These are phyloP conservation scores for Ceratobasidium sp. DNA, from an alignment of 1,284 basidiomycete species.

Conservation along the genomic window DNA sequence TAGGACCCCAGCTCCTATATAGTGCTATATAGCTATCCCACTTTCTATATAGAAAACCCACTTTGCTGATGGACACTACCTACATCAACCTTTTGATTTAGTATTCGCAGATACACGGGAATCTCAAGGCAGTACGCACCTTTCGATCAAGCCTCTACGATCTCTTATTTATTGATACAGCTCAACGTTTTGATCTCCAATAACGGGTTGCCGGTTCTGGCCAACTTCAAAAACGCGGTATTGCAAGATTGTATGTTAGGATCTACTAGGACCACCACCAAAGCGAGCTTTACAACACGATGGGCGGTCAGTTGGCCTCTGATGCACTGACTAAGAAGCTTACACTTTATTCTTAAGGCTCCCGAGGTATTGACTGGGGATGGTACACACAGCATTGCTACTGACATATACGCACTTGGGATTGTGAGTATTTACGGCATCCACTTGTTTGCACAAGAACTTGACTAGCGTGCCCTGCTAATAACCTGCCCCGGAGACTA, in stretches of 20 bases:
- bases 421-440: constrained; percentile 1
- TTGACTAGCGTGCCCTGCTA: too few relatives aligned
- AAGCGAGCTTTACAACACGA: not conserved
- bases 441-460: too few relatives aligned
- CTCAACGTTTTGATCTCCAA: not conserved
- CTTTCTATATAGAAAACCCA: too few relatives aligned
- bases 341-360: not conserved
- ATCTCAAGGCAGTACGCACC: too few relatives aligned
- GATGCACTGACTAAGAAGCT: not conserved
- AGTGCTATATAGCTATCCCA: too few relatives aligned
- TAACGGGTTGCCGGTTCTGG: not conserved
- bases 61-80: too few relatives aligned
- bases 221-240: not conserved
- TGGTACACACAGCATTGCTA: not conserved
- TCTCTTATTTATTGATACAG: too few relatives aligned
- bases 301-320: not conserved
- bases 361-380: not conserved
- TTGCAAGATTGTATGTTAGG: not conserved
- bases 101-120: too few relatives aligned
- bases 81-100: too few relatives aligned
- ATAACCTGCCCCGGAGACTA: too few relatives aligned
- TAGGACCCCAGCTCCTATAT: too few relatives aligned
- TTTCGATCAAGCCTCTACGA: not conserved
- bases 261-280: not conserved
- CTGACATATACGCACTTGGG: constrained; percentile 4